Percentiles rank a stretch among this genome's conserved stretches.
These are phyloP conservation scores for Ceriops zippeliana DNA, from an alignment of 345 rosid species.

Conservation along the genomic window DNA sequence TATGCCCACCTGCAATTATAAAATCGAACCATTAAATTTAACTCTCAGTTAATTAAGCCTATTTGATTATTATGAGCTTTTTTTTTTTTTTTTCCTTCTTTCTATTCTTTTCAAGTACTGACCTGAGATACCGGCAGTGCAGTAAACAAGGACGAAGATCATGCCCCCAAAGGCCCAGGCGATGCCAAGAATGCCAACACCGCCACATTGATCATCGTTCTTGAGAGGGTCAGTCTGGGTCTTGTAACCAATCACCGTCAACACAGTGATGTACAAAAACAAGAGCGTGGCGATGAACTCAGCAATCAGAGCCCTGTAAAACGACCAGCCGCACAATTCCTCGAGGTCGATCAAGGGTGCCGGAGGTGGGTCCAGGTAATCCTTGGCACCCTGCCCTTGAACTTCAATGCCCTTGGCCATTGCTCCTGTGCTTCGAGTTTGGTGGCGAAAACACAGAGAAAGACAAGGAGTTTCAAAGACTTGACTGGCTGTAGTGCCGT, in stretches of 20 bases:
- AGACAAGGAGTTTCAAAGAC: background rate
- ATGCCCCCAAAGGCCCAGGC: constrained; percentile 52
- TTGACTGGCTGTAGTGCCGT: no score
- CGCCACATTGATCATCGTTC: constrained; percentile 27
- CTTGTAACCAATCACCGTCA: constrained; percentile 42
- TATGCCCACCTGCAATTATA: constrained; percentile 37
- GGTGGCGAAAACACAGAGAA: background rate
- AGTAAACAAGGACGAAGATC: constrained; percentile 47
- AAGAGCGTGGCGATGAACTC: constrained; percentile 45
- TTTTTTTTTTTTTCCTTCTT: no score
- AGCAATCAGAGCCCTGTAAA: constrained; percentile 41
- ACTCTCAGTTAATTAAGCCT: background rate
- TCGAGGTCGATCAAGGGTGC: constrained; percentile 38
- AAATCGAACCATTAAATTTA: no score
- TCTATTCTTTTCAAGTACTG: background rate
- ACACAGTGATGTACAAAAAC: constrained; percentile 40
- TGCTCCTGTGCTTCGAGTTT: background rate
- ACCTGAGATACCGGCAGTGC: constrained; percentile 49
- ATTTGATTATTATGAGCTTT: no score
- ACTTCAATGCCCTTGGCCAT: constrained; percentile 39
- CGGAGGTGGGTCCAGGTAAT: constrained; percentile 46
- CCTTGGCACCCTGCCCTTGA: constrained; percentile 23
- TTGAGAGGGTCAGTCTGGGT: constrained; percentile 25
- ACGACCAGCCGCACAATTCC: constrained; percentile 39
- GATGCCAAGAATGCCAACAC: constrained; percentile 42